phyloP scores from a whole-genome alignment of 371 early-diverging fungal genomes.

The Mortierella sp. region DNA sequence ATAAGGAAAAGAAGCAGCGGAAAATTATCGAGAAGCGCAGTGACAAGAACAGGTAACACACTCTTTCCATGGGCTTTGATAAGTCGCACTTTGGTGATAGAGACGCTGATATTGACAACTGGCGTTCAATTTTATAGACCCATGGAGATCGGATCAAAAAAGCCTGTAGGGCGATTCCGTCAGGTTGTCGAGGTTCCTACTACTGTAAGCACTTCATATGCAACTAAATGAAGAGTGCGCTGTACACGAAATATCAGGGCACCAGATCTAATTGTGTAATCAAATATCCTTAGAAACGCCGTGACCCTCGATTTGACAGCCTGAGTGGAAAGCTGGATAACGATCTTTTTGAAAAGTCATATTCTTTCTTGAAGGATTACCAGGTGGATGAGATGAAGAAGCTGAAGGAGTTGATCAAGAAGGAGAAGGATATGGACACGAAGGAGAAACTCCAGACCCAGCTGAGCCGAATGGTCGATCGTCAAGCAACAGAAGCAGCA shows the following conservation, averaged over 20 bases:
- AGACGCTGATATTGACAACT: not conserved
- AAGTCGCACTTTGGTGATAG: too few species aligned
- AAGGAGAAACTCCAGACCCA: conserved; percentile 60
- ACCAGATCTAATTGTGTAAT: too few species aligned
- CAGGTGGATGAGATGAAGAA: conserved; percentile 76
- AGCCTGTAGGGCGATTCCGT: conserved; percentile 81
- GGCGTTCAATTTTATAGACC: conserved; percentile 61
- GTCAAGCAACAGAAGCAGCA: conserved; percentile 55
- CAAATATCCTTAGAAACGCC: conserved; percentile 61
- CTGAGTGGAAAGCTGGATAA: conserved; percentile 86
- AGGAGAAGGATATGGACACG: conserved; percentile 68
- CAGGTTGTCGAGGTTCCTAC: conserved; percentile 76
- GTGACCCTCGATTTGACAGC: conserved; percentile 93
- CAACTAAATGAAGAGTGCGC: too few species aligned
- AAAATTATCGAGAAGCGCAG: conserved; percentile 60
- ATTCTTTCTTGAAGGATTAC: conserved; percentile 83
- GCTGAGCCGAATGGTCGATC: conserved; percentile 68
- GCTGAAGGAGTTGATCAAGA: conserved; percentile 70
- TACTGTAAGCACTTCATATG: conserved; percentile 56
- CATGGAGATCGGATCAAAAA: conserved; percentile 83
- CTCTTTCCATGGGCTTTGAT: too few species aligned
- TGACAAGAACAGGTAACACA: conserved; percentile 60
- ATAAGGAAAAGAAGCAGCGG: conserved; percentile 59
- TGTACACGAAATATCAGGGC: too few species aligned
- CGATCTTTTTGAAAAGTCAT: conserved; percentile 88